phyloP scores from a whole-genome alignment of 352 stramenopile genomes.

The Phytophthora cryptogea region DNA sequence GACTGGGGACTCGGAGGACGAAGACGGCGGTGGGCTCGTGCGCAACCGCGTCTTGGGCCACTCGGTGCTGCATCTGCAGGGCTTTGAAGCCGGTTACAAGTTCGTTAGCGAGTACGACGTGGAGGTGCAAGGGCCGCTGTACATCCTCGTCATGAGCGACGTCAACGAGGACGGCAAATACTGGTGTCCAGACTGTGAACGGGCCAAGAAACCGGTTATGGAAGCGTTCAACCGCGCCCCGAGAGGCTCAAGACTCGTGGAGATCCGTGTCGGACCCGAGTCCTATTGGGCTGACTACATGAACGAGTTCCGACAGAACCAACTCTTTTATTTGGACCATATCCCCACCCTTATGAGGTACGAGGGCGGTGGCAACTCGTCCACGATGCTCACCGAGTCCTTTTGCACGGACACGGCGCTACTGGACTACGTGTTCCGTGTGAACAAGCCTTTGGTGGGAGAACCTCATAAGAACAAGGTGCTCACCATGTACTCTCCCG shows the following conservation, averaged over 20 bases:
- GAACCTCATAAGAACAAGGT: slow-evolving; percentile 63
- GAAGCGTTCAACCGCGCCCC: slow-evolving; percentile 73
- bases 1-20: slow-evolving; percentile 21
- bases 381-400: slow-evolving; percentile 69
- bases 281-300: slow-evolving; percentile 73
- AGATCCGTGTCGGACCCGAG: slow-evolving; percentile 66
- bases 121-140: slow-evolving; percentile 62
- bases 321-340: slow-evolving; percentile 82
- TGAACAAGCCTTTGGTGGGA: slow-evolving; percentile 51
- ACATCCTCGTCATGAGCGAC: slow-evolving; percentile 82
- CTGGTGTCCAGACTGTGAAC: slow-evolving; percentile 81
- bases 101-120: slow-evolving; percentile 82
- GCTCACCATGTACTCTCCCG: slow-evolving; percentile 51
- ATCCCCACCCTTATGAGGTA: slow-evolving; percentile 81
- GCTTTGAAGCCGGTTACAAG: slow-evolving; percentile 76
- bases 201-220: slow-evolving; percentile 72
- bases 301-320: slow-evolving; percentile 83
- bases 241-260: slow-evolving; percentile 61
- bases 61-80: slow-evolving; percentile 66
- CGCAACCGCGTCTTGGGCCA: slow-evolving; percentile 62
- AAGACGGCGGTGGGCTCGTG: slow-evolving; percentile 20
- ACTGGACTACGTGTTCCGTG: slow-evolving; percentile 70
- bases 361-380: slow-evolving; percentile 74
- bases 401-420: slow-evolving; percentile 67
- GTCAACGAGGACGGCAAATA: slow-evolving; percentile 67